Percentiles rank a stretch among this genome's conserved stretches.
Evolutionary conservation across 2,329 filamentous ascomycete species (phyloP).

Genomic region (Venturia oleaginea): DNA sequence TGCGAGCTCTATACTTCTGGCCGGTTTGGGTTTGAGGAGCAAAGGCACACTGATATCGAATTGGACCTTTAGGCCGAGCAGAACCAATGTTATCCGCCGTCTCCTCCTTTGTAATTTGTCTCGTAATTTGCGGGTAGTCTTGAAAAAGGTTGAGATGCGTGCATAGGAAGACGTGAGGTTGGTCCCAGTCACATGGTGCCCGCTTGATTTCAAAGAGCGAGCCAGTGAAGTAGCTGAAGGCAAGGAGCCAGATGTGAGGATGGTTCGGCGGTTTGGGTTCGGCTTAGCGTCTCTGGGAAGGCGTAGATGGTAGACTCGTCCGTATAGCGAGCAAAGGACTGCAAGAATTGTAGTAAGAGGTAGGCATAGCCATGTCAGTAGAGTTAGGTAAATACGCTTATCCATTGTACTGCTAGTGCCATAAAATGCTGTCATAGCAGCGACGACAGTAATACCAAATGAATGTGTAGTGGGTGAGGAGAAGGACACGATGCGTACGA

Average conservation of each 20-base stretch:
- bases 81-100: background rate
- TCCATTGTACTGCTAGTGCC: background rate
- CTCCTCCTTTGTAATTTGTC: background rate
- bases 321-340: background rate
- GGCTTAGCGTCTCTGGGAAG: background rate
- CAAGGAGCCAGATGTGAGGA: background rate
- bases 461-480: background rate
- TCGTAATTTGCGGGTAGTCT: background rate
- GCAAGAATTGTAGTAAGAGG: slow-evolving; percentile 1
- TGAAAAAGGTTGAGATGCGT: background rate
- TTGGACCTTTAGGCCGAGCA: background rate
- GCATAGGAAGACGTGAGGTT: background rate
- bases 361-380: slow-evolving; percentile 3
- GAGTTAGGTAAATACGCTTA: background rate
- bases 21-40: background rate
- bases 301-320: background rate
- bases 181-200: background rate
- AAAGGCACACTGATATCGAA: background rate
- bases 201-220: background rate
- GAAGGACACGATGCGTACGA: background rate
- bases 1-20: background rate
- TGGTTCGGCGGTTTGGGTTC: background rate
- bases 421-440: background rate
- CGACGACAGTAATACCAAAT: background rate
- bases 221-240: background rate